phyloP scores from a whole-genome alignment of 192 early-diverging fungal species.

The Ambispora gerdemannii region DNA sequence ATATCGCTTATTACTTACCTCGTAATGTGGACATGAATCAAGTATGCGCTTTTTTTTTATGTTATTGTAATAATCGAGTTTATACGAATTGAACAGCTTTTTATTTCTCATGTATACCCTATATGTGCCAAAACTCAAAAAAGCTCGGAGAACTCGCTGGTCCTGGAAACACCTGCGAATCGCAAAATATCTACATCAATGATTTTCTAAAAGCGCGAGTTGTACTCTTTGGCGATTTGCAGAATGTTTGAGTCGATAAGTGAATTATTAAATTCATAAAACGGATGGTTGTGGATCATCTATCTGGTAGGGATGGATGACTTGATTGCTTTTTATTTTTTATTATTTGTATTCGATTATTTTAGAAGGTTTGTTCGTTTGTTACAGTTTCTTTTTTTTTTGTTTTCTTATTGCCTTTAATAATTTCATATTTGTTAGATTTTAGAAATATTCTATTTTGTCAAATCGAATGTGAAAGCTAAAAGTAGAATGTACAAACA shows the following conservation, averaged over 20 bases:
- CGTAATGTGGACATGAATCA: constrained; percentile 72
- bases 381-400: too few relatives aligned
- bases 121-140: too few relatives aligned
- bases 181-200: constrained; percentile 74
- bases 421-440: too few relatives aligned
- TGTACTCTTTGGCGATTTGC: constrained; percentile 77
- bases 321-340: too few relatives aligned
- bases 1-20: constrained; percentile 86
- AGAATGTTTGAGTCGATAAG: background rate
- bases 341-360: too few relatives aligned
- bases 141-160: constrained; percentile 54
- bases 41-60: constrained; percentile 29
- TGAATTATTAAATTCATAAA: background rate
- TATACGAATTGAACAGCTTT: background rate
- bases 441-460: too few relatives aligned
- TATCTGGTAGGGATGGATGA: too few relatives aligned
- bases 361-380: too few relatives aligned
- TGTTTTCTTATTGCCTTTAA: too few relatives aligned
- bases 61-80: background rate
- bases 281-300: too few relatives aligned
- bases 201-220: constrained; percentile 66
- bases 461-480: too few relatives aligned
- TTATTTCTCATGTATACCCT: background rate
- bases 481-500: too few relatives aligned
- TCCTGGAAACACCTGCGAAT: constrained; percentile 64